A percentile compares a stretch with the other conserved stretches of the same genome.
phyloP scores from a whole-genome alignment of 148 eudicot genomes.

The Polygonum maritimum region DNA sequence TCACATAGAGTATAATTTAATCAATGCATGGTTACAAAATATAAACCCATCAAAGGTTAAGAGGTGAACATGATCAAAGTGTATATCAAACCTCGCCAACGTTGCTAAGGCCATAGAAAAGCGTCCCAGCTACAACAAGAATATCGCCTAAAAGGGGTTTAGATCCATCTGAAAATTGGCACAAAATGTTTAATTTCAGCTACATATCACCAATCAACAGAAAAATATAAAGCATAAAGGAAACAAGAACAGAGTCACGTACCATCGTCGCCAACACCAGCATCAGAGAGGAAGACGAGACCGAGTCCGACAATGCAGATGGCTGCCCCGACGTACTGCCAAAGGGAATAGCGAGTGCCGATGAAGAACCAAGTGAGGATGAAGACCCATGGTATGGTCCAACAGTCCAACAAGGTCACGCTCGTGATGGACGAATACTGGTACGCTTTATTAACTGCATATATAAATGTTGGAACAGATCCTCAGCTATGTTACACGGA shows the following conservation, averaged over 20 bases:
- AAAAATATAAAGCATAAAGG: not conserved
- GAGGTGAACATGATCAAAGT: not conserved
- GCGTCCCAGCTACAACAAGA: slow-evolving; percentile 62
- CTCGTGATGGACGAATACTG: slow-evolving; percentile 84
- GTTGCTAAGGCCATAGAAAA: slow-evolving; percentile 70
- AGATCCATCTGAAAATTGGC: slow-evolving; percentile 55
- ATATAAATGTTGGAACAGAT: not conserved
- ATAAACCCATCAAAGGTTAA: not conserved
- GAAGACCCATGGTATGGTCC: slow-evolving; percentile 80
- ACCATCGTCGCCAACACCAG: slow-evolving; percentile 77
- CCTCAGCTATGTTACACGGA: not conserved
- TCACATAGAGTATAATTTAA: not conserved
- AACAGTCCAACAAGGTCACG: slow-evolving; percentile 77
- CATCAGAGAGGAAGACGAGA: slow-evolving; percentile 68
- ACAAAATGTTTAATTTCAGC: not conserved
- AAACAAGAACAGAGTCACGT: too few species aligned
- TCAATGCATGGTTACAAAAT: not conserved
- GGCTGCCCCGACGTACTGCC: slow-evolving; percentile 73
- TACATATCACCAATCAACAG: not conserved
- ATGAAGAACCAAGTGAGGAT: slow-evolving; percentile 65
- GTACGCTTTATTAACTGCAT: slow-evolving; percentile 73
- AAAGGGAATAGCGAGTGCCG: slow-evolving; percentile 58
- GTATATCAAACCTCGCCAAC: slow-evolving; percentile 58
- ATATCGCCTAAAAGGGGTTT: slow-evolving; percentile 75
- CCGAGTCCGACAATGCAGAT: slow-evolving; percentile 64